Conservation (phyloP, 2,329 filamentous ascomycete species). For the Xylaria sp. region DNA sequence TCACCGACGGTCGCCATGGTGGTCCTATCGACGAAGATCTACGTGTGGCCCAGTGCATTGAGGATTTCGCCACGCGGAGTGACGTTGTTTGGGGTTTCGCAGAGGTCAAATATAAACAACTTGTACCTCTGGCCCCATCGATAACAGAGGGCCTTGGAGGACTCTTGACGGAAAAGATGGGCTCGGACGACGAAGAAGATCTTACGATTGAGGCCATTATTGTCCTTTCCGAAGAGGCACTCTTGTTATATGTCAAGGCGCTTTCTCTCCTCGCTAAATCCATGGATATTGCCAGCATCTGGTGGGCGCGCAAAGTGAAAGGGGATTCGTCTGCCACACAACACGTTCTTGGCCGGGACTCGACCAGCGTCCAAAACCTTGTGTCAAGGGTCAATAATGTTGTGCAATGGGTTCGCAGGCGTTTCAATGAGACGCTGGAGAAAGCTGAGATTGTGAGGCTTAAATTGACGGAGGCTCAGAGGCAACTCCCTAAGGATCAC, state of each 20-base stretch:
- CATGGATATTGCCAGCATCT: conserved; percentile 89
- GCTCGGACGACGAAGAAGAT: conserved; percentile 62
- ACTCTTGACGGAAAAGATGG: conserved; percentile 48
- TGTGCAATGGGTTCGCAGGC: conserved; percentile 88
- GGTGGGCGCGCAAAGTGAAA: conserved; percentile 81
- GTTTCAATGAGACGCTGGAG: conserved; percentile 95
- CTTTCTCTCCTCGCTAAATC: conserved; percentile 84
- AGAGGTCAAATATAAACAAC: conserved; percentile 96
- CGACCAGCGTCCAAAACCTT: conserved; percentile 44
- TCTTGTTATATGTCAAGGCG: conserved; percentile 94
- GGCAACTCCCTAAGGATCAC: conserved; percentile 75
- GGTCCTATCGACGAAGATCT: conserved; percentile 70
- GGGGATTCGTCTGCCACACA: conserved; percentile 48
- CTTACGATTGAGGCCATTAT: conserved; percentile 83
- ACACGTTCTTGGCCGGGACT: conserved; percentile 37
- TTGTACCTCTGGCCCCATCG: conserved; percentile 83
- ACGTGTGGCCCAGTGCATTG: conserved; percentile 72
- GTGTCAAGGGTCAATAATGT: conserved; percentile 79
- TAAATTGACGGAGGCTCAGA: conserved; percentile 81
- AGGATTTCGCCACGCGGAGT: conserved; percentile 86
- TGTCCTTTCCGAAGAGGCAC: conserved; percentile 82
- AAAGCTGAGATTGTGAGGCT: conserved; percentile 93
- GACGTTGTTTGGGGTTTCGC: conserved; percentile 97
- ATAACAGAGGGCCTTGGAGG: conserved; percentile 65
- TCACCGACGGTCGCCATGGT: conserved; percentile 60